Evolutionary conservation across 2,329 filamentous ascomycete genomes (phyloP), one percentile per base, ranked within the genome.

Genomic region (Talaromyces sp.): DNA sequence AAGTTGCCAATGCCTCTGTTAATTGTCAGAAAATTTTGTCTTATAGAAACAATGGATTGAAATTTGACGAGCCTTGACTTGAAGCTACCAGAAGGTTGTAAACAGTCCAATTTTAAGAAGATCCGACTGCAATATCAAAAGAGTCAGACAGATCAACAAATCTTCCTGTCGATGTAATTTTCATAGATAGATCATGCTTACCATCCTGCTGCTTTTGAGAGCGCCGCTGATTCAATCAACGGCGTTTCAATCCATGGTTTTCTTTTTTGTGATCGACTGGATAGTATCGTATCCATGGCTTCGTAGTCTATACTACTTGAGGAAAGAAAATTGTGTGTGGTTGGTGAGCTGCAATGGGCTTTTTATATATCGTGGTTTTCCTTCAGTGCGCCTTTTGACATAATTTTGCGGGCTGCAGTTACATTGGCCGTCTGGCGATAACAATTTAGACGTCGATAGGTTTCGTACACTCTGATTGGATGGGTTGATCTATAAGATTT

Each of bases 11-110:
- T 75, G 39, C 75, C 75, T 61, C 75, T 77, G 58, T 61, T 22
- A 13, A 9, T 1, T 15, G 2, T 61, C 62, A 56, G 19, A 19
- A 54, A 7, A 6, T 19, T 39, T 1, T 37, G 4, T 15, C 4
- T 5, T 1, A 11, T 22, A 10, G 8, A 39, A n/a, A 11, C 17
- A 15, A 37, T 65, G 6, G 37, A 7, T 47, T 11, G 19, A 10
- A 9, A 15, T 33, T 54, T 27, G 19, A 65, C 69, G 33, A 67
- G 77, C 76, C 87, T 85, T 41, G 90, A 92, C 76, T 95, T 93
- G 84, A 95, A 96, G 35, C 90, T 92, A 67, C 90, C 90, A 3
- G 88, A 90, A 1, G 91, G 91, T 74, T 96, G 91, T 41, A 93
- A 85, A 72, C 89, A 89, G 68, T 95, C 91, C 62, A 94, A 84